These are phyloP conservation scores for Acmispon strigosus DNA, from an alignment of 306 rosid species.

Conservation along the genomic window DNA sequence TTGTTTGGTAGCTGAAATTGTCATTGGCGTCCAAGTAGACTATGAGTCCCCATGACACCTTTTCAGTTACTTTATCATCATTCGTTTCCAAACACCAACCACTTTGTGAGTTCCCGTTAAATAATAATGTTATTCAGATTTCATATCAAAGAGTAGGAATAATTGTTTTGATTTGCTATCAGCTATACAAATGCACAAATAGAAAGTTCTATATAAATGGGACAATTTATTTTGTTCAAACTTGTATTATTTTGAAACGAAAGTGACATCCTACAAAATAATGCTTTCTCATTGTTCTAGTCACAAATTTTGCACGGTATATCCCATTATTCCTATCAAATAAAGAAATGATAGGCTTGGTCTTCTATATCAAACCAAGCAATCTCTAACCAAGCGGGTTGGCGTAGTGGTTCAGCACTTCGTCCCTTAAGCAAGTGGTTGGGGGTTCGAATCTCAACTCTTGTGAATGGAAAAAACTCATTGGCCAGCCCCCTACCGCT, in stretches of 20 bases:
- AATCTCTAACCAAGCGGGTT: too few species aligned
- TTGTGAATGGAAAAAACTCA: too few species aligned
- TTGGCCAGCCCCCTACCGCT: too few species aligned
- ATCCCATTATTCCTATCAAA: too few species aligned
- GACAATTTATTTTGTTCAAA: not conserved
- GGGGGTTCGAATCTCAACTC: too few species aligned
- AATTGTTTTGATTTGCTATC: not conserved
- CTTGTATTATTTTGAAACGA: not conserved
- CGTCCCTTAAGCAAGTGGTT: too few species aligned
- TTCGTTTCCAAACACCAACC: not conserved
- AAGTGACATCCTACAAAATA: not conserved
- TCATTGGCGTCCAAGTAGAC: slow-evolving; percentile 49
- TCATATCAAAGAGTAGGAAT: not conserved
- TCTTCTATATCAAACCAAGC: too few species aligned
- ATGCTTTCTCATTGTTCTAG: too few species aligned
- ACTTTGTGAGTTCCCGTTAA: not conserved
- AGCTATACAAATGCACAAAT: not conserved
- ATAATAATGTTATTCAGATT: not conserved
- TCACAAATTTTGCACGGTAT: too few species aligned
- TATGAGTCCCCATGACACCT: slow-evolving; percentile 24
- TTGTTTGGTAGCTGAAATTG: slow-evolving; percentile 31
- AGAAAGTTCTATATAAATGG: not conserved
- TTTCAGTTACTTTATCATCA: slow-evolving; percentile 13
- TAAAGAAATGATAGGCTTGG: too few species aligned
- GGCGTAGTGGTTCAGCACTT: too few species aligned